These are phyloP conservation scores for Kwoniella botswanensis DNA, from an alignment of 768 basidiomycete species.

Conservation along the genomic window DNA sequence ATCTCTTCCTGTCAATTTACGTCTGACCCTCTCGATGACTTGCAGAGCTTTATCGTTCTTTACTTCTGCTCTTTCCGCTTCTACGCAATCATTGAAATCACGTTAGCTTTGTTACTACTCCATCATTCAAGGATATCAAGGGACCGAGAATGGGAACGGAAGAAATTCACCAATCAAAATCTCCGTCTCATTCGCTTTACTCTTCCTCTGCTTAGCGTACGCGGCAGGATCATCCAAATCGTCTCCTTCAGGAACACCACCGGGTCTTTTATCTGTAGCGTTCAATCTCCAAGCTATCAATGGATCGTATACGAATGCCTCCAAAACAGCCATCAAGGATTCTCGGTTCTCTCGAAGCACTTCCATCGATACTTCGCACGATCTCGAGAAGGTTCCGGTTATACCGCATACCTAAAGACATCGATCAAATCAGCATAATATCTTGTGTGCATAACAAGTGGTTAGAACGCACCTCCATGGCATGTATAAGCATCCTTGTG, in stretches of 20 bases:
- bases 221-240: conserved; percentile 27
- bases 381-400: conserved; percentile 92
- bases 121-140: background rate
- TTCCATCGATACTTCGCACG: conserved; percentile 96
- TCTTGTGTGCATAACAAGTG: too few species aligned
- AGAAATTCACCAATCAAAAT: conserved; percentile 76
- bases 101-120: background rate
- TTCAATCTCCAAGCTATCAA: conserved; percentile 95
- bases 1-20: conserved; percentile 93
- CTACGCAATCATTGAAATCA: conserved; percentile 57
- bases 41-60: conserved; percentile 87
- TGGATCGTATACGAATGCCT: conserved; percentile 98
- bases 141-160: background rate
- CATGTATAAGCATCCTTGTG: conserved; percentile 96
- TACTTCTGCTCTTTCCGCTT: conserved; percentile 74
- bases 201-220: conserved; percentile 70
- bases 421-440: background rate
- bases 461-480: conserved; percentile 81
- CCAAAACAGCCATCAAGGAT: conserved; percentile 97
- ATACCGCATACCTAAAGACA: conserved; percentile 84
- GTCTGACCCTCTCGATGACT: conserved; percentile 91
- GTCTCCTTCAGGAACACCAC: conserved; percentile 68
- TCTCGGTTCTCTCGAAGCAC: conserved; percentile 97
- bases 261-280: conserved; percentile 73
- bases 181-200: conserved; percentile 90